A percentile compares a stretch with the other conserved stretches of the same genome.
Evolutionary conservation across 345 rosid species (phyloP).

Genomic region (Draba incana): DNA sequence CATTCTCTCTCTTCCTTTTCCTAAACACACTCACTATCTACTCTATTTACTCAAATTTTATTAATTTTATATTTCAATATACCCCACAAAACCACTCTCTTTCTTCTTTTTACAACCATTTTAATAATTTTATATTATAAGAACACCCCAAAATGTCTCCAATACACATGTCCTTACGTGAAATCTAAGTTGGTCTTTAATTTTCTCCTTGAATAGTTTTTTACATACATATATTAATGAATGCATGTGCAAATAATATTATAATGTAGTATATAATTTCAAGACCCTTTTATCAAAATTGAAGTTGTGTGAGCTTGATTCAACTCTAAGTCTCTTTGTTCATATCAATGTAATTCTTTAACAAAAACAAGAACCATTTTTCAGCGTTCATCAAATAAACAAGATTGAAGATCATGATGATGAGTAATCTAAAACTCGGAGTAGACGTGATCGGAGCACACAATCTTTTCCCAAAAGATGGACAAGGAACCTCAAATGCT

Average conservation of each 20-base stretch:
- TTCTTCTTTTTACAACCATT: too few species aligned
- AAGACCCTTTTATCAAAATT: slow-evolving; percentile 5
- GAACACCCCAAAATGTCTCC: too few species aligned
- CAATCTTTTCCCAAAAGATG: slow-evolving; percentile 93
- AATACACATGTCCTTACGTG: too few species aligned
- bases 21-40: too few species aligned
- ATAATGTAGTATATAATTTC: slow-evolving; percentile 22
- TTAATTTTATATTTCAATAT: too few species aligned
- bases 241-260: slow-evolving; percentile 32
- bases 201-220: slow-evolving; percentile 3
- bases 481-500: slow-evolving; percentile 84
- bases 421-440: slow-evolving; percentile 86
- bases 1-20: too few species aligned
- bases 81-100: too few species aligned
- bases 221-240: slow-evolving; percentile 24
- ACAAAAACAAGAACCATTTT: background rate
- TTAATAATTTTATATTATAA: too few species aligned
- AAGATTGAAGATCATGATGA: slow-evolving; percentile 37
- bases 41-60: too few species aligned
- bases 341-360: slow-evolving; percentile 42
- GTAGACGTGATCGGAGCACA: slow-evolving; percentile 89
- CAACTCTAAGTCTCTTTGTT: slow-evolving; percentile 33
- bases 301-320: slow-evolving; percentile 29
- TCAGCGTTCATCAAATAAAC: slow-evolving; percentile 11
- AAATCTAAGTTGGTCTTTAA: slow-evolving; percentile 37